Base-by-base conservation (phyloP, 345 rosid genomes). In the Garcia nutans region DNA sequence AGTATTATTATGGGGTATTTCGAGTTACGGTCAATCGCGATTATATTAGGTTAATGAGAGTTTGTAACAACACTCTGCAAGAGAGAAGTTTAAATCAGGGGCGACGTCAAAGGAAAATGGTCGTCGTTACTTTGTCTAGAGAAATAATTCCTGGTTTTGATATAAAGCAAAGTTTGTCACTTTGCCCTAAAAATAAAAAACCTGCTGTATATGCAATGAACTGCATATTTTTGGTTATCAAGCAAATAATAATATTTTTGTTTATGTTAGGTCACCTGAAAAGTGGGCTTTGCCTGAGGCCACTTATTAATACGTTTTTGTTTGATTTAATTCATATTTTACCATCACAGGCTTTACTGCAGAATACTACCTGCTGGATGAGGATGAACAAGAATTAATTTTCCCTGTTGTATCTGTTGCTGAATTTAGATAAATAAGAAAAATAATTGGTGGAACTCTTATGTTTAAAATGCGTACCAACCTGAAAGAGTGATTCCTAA, bases 1-100 rank as follows among this genome's bases (percentile, higher is more conserved):
- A 37, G 76, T 42, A 11, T 69, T 73, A 33, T 73, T 31, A 11
- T 71, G 47, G 74, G 72, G 45, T 66, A 60, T 61, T 81, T 23
- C 54, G 52, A 50, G 63, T 50, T 42, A 24, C 58, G 31, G 59
- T 67, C 28, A 64, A 56, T 62, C 19, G 42, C 75, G 3, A 73
- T 52, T 54, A 28, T 70, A 15, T 24, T 28, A 61, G 76, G 70
- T 52, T 76, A 62, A 54, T 44, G 33, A 65, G 44, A 65, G 60
- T 73, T 47, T 75, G 76, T 75, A 44, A 49, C 37, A 74, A 71
- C 44, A 42, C 5, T 26, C 49, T 60, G 76, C 72, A 41, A 65
- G 62, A 56, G 37, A 65, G 28, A 74, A 75, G 72, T 64, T 74
- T 28, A 37, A 61, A 73, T 59, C 47, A 52, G 42, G 23, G 44